Evolutionary conservation across 2,329 filamentous ascomycete genomes (phyloP).

Genomic region (Aureobasidium namibiae): DNA sequence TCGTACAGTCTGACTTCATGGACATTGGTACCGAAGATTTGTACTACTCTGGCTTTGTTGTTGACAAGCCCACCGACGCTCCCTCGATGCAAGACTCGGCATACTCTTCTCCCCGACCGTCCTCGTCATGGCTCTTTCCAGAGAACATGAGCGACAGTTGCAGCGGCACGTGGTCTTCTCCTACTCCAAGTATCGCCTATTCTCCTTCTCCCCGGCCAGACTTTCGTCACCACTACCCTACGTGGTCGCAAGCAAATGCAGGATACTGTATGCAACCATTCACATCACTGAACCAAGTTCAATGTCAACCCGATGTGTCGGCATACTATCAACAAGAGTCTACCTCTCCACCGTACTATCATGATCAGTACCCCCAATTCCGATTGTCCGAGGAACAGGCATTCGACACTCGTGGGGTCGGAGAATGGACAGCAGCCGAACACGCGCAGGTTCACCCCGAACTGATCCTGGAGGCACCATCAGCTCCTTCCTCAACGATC

Average conservation of each 20-base stretch:
- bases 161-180: conserved; percentile 10
- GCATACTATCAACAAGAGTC: background rate
- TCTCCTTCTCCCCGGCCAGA: conserved; percentile 1
- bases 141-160: conserved; percentile 2
- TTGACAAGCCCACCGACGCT: background rate
- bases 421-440: background rate
- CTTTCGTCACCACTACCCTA: background rate
- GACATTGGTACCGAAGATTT: background rate
- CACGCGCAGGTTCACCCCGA: background rate
- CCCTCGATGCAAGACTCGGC: background rate
- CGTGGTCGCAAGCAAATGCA: background rate
- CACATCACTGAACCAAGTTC: background rate
- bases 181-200: background rate
- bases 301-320: background rate
- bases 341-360: background rate
- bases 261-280: background rate
- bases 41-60: background rate
- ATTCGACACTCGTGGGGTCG: background rate
- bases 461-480: background rate
- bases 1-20: background rate
- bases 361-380: background rate
- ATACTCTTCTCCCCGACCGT: background rate
- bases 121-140: background rate
- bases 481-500: background rate
- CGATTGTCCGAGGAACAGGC: background rate